A percentile compares a stretch with the other conserved stretches of the same genome.
Evolutionary conservation across 495 filamentous ascomycete genomes (phyloP).

Genomic region (Jackrogersella multiformis): DNA sequence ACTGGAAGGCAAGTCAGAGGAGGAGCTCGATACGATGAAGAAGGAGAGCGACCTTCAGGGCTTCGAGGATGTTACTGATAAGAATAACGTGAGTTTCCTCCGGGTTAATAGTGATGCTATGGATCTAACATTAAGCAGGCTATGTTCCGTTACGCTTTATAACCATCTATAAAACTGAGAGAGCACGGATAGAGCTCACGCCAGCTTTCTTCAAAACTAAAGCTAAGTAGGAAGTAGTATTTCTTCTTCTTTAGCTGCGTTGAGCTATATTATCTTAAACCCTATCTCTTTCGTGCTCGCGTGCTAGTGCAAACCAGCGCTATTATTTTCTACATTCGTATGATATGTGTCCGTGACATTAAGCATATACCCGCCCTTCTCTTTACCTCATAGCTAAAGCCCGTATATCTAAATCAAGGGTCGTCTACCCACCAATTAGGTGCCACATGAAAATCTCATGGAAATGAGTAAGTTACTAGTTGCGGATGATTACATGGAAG

Average conservation of each 20-base stretch:
- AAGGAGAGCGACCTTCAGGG: conserved; percentile 43
- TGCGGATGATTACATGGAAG: too few species aligned
- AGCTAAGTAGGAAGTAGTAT: neutral
- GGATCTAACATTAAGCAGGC: conserved; percentile 21
- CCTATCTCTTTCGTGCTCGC: conserved; percentile 10
- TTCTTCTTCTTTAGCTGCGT: neutral
- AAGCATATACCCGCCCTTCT: conserved; percentile 56
- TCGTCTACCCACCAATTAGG: too few species aligned
- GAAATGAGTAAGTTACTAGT: too few species aligned
- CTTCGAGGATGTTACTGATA: conserved; percentile 47
- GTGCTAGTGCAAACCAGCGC: neutral
- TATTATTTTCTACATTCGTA: conserved; percentile 11
- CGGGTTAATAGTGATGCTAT: neutral
- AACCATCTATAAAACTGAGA: neutral
- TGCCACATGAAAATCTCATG: too few species aligned
- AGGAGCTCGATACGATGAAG: conserved; percentile 38
- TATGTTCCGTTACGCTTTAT: conserved; percentile 41
- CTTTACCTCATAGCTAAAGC: conserved; percentile 21
- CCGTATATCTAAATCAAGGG: conserved; percentile 7
- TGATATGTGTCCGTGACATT: conserved; percentile 19
- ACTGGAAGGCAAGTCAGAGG: conserved; percentile 37
- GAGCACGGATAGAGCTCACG: neutral
- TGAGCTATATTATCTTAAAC: conserved; percentile 5
- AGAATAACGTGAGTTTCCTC: conserved; percentile 39
- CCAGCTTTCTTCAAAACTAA: neutral